A percentile compares a stretch with the other conserved stretches of the same genome.
These are phyloP conservation scores for Polyporus arcularius DNA, from an alignment of 768 basidiomycete genomes.

Conservation along the genomic window DNA sequence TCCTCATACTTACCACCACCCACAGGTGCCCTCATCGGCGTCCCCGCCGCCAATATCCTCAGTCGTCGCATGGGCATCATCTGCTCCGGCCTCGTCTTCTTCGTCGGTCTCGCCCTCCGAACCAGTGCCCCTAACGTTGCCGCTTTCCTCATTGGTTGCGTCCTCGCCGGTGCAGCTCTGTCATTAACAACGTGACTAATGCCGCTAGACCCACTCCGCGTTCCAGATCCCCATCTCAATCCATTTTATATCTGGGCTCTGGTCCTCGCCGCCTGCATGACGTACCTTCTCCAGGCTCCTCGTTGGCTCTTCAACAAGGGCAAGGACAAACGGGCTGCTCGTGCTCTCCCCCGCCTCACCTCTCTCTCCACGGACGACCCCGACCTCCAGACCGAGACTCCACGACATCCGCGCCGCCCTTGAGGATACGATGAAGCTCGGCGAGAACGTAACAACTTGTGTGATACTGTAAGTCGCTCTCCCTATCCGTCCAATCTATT, in stretches of 20 bases:
- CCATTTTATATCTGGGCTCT: constrained; percentile 74
- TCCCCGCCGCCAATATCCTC: constrained; percentile 51
- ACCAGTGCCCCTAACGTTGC: constrained; percentile 49
- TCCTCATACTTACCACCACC: neutral
- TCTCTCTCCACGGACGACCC: constrained; percentile 50
- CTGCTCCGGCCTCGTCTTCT: constrained; percentile 47
- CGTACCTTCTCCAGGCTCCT: constrained; percentile 70
- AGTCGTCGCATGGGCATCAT: constrained; percentile 51
- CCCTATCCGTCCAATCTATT: neutral
- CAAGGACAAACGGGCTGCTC: constrained; percentile 54
- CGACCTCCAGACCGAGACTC: constrained; percentile 47
- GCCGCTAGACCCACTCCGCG: constrained; percentile 42
- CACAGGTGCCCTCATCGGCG: constrained; percentile 45
- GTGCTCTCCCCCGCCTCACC: constrained; percentile 60
- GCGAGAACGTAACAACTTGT: constrained; percentile 66
- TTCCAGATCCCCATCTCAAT: constrained; percentile 74
- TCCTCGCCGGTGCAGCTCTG: constrained; percentile 77
- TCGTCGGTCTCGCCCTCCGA: constrained; percentile 64
- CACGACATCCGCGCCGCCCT: constrained; percentile 58
- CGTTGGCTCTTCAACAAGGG: constrained; percentile 74
- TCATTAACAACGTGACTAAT: constrained; percentile 70
- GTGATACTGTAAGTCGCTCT: constrained; percentile 36
- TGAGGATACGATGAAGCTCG: constrained; percentile 58
- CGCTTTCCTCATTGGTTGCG: constrained; percentile 66
- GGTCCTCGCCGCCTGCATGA: constrained; percentile 68